Conservation (phyloP, 2,329 filamentous ascomycete species). For the Penicillium sp. region DNA sequence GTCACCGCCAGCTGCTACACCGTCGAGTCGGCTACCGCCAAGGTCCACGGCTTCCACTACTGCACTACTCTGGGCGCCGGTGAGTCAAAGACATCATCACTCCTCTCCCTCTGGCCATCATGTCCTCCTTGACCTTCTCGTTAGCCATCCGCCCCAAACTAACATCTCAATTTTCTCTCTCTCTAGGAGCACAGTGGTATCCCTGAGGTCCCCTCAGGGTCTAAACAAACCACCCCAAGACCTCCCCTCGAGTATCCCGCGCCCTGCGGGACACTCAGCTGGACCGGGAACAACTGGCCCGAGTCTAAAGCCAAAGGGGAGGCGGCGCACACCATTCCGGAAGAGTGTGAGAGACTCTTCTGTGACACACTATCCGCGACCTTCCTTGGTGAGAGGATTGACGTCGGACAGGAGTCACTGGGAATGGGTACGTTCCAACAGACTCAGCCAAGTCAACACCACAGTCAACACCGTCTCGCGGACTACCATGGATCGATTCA, state of each 20-base stretch:
- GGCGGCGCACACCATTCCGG: constrained; percentile 95
- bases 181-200: constrained; percentile 83
- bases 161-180: neutral
- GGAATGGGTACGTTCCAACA: constrained; percentile 73
- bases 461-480: constrained; percentile 30
- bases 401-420: constrained; percentile 78
- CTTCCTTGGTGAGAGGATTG: constrained; percentile 94
- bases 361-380: constrained; percentile 91
- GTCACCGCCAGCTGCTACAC: constrained; percentile 92
- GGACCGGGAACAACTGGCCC: constrained; percentile 40
- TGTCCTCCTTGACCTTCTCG: no score
- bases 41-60: constrained; percentile 87
- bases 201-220: constrained; percentile 90
- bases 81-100: constrained; percentile 48
- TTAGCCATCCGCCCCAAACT: constrained; percentile 9
- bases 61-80: constrained; percentile 89
- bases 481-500: constrained; percentile 35
- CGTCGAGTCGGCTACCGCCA: constrained; percentile 71
- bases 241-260: constrained; percentile 82
- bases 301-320: constrained; percentile 74
- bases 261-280: constrained; percentile 64
- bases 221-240: constrained; percentile 84
- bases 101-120: neutral
- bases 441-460: constrained; percentile 35
- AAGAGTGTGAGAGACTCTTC: constrained; percentile 99